Percentiles rank a stretch among this genome's conserved stretches.
These are phyloP conservation scores for Marasmius sp. DNA, from an alignment of 1,284 basidiomycete species.

Conservation along the genomic window DNA sequence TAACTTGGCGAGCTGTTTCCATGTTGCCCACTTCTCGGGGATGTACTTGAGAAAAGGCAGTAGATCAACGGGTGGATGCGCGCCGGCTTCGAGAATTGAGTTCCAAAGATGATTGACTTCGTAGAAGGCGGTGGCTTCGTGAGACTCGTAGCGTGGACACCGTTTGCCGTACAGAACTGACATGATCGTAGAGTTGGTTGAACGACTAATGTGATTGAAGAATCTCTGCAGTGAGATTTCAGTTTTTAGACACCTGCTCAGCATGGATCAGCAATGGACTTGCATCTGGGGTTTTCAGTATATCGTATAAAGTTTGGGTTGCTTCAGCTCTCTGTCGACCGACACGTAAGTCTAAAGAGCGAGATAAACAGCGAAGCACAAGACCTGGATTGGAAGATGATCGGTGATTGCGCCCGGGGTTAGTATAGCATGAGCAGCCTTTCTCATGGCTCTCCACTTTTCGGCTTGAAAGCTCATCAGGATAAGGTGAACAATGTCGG, in stretches of 20 bases:
- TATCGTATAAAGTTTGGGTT: neutral
- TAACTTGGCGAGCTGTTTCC: constrained; percentile 20
- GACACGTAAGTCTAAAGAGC: neutral
- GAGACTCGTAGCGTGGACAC: constrained; percentile 22
- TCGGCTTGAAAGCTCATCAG: neutral
- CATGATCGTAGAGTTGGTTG: constrained; percentile 26
- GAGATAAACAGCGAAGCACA: neutral
- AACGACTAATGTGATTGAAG: constrained; percentile 25
- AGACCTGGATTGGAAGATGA: constrained; percentile 25
- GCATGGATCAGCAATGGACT: neutral
- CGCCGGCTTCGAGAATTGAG: constrained; percentile 22
- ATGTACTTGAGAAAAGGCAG: constrained; percentile 25
- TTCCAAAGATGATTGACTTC: constrained; percentile 23
- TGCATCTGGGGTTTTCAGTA: constrained; percentile 23
- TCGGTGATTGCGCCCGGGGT: constrained; percentile 11
- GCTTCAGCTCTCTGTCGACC: constrained; percentile 18
- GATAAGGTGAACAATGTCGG: neutral
- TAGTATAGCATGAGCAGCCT: constrained; percentile 11
- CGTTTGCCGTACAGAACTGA: constrained; percentile 30
- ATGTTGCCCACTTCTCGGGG: constrained; percentile 23
- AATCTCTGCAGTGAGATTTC: constrained; percentile 21
- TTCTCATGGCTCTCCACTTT: constrained; percentile 5
- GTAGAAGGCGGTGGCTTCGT: constrained; percentile 21
- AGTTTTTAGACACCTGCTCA: neutral
- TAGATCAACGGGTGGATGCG: constrained; percentile 26